phyloP scores from a whole-genome alignment of 2,329 filamentous ascomycete species.

The Phaeosphaeriaceae sp. region DNA sequence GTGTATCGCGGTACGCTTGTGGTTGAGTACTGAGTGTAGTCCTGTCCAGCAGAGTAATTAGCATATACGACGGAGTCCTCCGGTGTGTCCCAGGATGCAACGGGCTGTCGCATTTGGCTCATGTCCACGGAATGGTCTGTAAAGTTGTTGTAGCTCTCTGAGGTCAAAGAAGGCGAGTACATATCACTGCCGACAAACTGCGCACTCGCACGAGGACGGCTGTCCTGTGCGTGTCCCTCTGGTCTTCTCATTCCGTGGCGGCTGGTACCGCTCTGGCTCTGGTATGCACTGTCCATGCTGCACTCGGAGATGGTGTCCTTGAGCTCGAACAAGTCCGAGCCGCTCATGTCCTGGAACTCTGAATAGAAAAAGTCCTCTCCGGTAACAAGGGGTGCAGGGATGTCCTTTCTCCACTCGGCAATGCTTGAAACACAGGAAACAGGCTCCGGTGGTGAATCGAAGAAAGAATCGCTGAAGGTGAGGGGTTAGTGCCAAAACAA shows the following conservation, averaged over 20 bases:
- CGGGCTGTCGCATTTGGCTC: slow-evolving; percentile 42
- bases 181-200: slow-evolving; percentile 41
- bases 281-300: slow-evolving; percentile 54
- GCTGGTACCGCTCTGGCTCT: slow-evolving; percentile 49
- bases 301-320: slow-evolving; percentile 50
- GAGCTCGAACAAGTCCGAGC: slow-evolving; percentile 42
- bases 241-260: slow-evolving; percentile 37
- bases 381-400: slow-evolving; percentile 42
- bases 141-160: slow-evolving; percentile 45
- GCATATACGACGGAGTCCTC: slow-evolving; percentile 43
- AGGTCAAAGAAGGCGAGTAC: slow-evolving; percentile 48
- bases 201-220: slow-evolving; percentile 35
- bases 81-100: slow-evolving; percentile 41
- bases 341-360: slow-evolving; percentile 46
- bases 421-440: slow-evolving; percentile 49
- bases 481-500: slow-evolving; percentile 46
- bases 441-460: slow-evolving; percentile 44
- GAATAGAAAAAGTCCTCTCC: slow-evolving; percentile 46
- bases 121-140: slow-evolving; percentile 41
- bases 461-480: slow-evolving; percentile 49
- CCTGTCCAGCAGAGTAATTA: slow-evolving; percentile 50
- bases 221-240: slow-evolving; percentile 42
- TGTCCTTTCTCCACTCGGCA: slow-evolving; percentile 52
- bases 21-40: slow-evolving; percentile 38
- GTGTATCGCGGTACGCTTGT: slow-evolving; percentile 34